Evolutionary conservation across 768 basidiomycete genomes (phyloP), one percentile per base, ranked within the genome.

Genomic region (Leccinum ochraceum): DNA sequence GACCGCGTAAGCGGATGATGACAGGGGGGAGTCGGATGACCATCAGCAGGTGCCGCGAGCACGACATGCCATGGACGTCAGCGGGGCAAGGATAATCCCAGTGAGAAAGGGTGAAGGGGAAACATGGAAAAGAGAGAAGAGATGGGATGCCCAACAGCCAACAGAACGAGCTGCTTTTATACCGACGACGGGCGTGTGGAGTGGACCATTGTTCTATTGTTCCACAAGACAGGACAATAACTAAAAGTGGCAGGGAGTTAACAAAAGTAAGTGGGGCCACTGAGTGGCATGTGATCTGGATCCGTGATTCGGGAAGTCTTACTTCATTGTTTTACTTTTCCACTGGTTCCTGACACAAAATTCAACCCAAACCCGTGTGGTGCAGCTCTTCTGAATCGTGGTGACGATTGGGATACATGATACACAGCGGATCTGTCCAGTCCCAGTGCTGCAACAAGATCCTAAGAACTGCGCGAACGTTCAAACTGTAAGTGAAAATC

Each of bases 1-100:
- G 13, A 36, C 70, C 72, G 14, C 11, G 13, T 2, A 26, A 14
- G 10, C 63, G 65, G 51, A 73, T 32, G 5, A 74, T 61, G 28
- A 72, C 51, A 7, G 61, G 58, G 58, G 69, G 72, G 6, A 72
- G 30, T 30, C 30, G 0, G 30, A 30, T 30, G 30, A 30, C 30
- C 30, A 30, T 56, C 60, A 1, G 26, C 26, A 1, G 46, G 55
- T 0, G 22, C 7, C 2, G 55, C 53, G 49, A 17, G 16, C 10
- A 61, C 61, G 2, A 67, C 42, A 0, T 46, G 6, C 30, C 30
- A 30, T 30, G 54, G 69, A 60, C 6, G 66, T 56, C n/a, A 46
- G 56, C 1, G 68, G 61, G 1, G 54, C 53, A 2, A 0, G 56
- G 39, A 42, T 44, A 53, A 4, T 51, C 4, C 61, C 63, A 63